Evolutionary conservation across 352 stramenopile species (phyloP).

Genomic region (Phytophthora podocarpi): DNA sequence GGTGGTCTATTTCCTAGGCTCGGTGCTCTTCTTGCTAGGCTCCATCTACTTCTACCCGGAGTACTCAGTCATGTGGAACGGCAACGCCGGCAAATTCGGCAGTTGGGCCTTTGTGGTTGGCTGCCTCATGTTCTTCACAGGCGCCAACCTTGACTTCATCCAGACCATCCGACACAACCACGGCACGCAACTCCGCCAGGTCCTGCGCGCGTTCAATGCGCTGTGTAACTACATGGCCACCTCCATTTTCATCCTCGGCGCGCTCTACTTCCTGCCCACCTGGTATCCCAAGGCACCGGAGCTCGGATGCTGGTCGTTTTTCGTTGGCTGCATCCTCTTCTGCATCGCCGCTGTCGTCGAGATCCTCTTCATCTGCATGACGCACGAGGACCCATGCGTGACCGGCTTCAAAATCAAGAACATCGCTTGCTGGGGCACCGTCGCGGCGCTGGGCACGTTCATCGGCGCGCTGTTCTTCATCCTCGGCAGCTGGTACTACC

Average conservation of each 20-base stretch:
- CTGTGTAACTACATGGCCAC: conserved; percentile 72
- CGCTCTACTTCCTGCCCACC: conserved; percentile 78
- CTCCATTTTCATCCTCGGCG: conserved; percentile 76
- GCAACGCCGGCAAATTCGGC: conserved; percentile 63
- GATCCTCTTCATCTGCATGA: conserved; percentile 67
- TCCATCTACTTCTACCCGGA: conserved; percentile 87
- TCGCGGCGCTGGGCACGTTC: conserved; percentile 60
- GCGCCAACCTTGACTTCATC: conserved; percentile 77
- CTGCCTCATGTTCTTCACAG: conserved; percentile 69
- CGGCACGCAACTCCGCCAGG: conserved; percentile 49
- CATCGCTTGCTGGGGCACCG: conserved; percentile 55
- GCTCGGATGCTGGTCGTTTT: conserved; percentile 78
- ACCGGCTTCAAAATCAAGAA: conserved; percentile 62
- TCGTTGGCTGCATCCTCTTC: conserved; percentile 74
- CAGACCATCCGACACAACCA: conserved; percentile 66
- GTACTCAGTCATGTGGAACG: conserved; percentile 63
- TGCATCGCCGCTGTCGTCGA: conserved; percentile 63
- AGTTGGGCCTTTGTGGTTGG: conserved; percentile 77
- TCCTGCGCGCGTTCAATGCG: conserved; percentile 64
- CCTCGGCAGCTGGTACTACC: conserved; percentile 82
- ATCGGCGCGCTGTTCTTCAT: conserved; percentile 76
- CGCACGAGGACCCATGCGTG: conserved; percentile 53
- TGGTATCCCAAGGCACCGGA: conserved; percentile 71
- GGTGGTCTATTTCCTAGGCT: conserved; percentile 63
- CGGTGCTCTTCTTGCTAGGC: conserved; percentile 72